Base-by-base conservation (phyloP, 129 eudicot genomes). In the Scalesia atractyloides region DNA sequence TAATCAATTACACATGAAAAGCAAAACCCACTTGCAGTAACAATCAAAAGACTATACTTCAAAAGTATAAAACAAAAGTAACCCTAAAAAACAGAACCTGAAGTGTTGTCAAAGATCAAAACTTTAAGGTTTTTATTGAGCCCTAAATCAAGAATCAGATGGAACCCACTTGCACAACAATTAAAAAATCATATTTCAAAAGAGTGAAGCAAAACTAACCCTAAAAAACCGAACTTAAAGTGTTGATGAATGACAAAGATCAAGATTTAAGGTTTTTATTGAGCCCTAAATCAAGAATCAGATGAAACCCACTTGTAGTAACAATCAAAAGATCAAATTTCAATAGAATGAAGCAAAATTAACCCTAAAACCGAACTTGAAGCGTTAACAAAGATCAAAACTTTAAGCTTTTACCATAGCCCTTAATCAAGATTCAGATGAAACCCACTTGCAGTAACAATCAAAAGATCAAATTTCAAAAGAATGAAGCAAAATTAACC, bases 231-330 rank as follows among this genome's bases (percentile, higher is more conserved):
- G 17, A 73, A 80, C 86, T 86, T 81, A 78, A 73, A 80, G 78
- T n/a, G 14, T 69, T 79, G 43, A n/a, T n/a, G n/a, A n/a, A n/a
- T 78, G 44, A 48, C 77, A 85, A 90, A 82, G 86, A 87, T 90
- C 74, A 67, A 34, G 17, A 66, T 82, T 85, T 86, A 76, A 75
- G 84, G 85, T 17, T 68, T 66, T 68, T 65, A 26, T 39, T 53
- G 30, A 75, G 39, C 84, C 64, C 91, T 80, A 49, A 75, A 44
- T 82, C 82, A 74, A 83, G 83, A 71, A 69, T 75, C 81, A 78
- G 76, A 19, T 17, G 47, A 74, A 81, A 68, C 82, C 88, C 87
- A 80, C 75, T 79, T 41, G 75, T n/a, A 81, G 48, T 72, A 80
- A 63, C 84, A 79, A 74, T 71, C 84, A 22, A 22, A 22, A 22